These are phyloP conservation scores for Diutina scorzettiae DNA, from an alignment of 1,139 yeast genomes.

Conservation along the genomic window DNA sequence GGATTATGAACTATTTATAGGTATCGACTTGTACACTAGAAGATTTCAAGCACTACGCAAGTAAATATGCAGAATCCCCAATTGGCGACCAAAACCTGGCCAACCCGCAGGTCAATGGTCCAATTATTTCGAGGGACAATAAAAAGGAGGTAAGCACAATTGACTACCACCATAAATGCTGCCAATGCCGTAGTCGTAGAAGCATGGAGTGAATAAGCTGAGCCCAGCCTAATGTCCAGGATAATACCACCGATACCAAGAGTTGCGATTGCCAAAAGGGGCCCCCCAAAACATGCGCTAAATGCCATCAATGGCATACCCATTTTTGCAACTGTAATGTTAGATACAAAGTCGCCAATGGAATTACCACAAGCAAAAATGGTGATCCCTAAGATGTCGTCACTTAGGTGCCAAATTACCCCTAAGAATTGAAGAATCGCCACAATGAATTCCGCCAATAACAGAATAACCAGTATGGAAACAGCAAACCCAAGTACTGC, in stretches of 20 bases:
- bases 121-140: conserved; percentile 2
- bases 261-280: conserved; percentile 30
- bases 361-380: conserved; percentile 91
- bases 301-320: conserved; percentile 90
- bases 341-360: conserved; percentile 78
- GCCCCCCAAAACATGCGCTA: conserved; percentile 93
- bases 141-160: not conserved
- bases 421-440: conserved; percentile 55
- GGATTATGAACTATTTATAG: too few species aligned
- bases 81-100: conserved; percentile 1
- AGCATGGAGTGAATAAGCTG: not conserved
- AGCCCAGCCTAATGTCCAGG: not conserved
- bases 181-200: not conserved
- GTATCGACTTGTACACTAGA: too few species aligned
- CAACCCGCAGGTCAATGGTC: not conserved
- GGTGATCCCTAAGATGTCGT: conserved; percentile 56
- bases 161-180: not conserved
- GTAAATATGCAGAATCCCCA: not conserved
- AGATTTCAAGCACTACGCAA: not conserved
- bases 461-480: conserved; percentile 63
- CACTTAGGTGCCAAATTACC: conserved; percentile 49
- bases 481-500: conserved; percentile 52
- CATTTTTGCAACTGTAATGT: conserved; percentile 70
- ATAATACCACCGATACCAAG: not conserved
- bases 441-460: conserved; percentile 69